Base-by-base conservation (phyloP, 2,329 filamentous ascomycete genomes). In the Dactylellina parvicollis region DNA sequence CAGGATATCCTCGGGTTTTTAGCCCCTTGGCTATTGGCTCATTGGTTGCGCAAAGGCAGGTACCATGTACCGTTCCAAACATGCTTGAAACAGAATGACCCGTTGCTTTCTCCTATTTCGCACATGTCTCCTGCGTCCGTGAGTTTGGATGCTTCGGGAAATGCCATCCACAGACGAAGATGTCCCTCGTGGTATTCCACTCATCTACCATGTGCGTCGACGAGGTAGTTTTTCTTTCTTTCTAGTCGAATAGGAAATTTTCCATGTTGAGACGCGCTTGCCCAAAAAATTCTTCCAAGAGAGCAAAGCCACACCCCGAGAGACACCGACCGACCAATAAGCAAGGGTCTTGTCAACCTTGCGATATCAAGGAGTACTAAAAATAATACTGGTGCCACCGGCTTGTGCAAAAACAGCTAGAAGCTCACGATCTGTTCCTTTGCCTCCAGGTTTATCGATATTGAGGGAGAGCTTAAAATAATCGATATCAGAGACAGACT, bases 61-160 rank as follows among this genome's bases (percentile, higher is more conserved):
- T 62, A 60, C 67, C 67, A 55, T 72, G 67, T 64, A 54, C 34
- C n/a, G 55, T 57, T 65, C n/a, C 59, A 72, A 72, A 72, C 67
- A 65, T 18, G 67, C 59, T 72, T 72, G 67, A 72, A 72, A 72
- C 67, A 65, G 30, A 60, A 64, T 65, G 40, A 47, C 50, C 67
- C 46, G 59, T 60, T 72, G 67, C 20, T 20, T 72, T 72, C 67
- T 72, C 67, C 67, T 72, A 72, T 72, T 72, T 55, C 60, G 67
- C 52, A 65, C 50, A 60, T 50, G 20, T 64, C 28, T 61, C 67
- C 67, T 64, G 44, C 34, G 49, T 61, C 55, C 28, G 40, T 22
- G 20, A 55, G 26, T 50, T 47, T 14, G 32, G 50, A 46, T 47
- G 57, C 49, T 47, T 64, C 54, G 44, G 59, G 34, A 50, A 64